These are phyloP conservation scores for Lanmaoa rubissima DNA, from an alignment of 768 basidiomycete species.

Conservation along the genomic window DNA sequence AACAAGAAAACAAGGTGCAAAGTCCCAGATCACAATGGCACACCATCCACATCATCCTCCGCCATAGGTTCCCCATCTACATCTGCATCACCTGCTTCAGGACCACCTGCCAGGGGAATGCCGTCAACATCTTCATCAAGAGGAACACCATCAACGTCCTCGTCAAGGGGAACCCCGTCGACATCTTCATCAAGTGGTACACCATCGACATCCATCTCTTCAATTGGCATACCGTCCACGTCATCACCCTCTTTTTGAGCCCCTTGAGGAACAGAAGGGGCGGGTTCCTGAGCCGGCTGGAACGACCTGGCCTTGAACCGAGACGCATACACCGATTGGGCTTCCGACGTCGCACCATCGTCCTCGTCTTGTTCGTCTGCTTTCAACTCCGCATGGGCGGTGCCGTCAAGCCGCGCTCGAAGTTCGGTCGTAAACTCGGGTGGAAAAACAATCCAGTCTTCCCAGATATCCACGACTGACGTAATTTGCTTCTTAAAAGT, in stretches of 20 bases:
- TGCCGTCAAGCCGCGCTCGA: conserved; percentile 71
- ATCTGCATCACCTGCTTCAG: conserved; percentile 18
- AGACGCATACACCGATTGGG: conserved; percentile 42
- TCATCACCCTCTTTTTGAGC: conserved; percentile 44
- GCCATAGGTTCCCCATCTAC: conserved; percentile 30
- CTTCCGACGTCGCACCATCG: conserved; percentile 17
- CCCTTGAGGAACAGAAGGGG: conserved; percentile 23
- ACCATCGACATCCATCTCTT: conserved; percentile 53
- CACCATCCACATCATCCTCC: conserved; percentile 39
- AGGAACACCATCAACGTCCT: conserved; percentile 27
- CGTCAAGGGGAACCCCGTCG: conserved; percentile 38
- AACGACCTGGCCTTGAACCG: conserved; percentile 80
- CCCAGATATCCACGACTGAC: conserved; percentile 91
- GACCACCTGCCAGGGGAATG: conserved; percentile 30
- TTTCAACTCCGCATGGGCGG: conserved; percentile 29
- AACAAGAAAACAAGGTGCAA: neutral
- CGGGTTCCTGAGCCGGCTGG: conserved; percentile 57
- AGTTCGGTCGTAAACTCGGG: conserved; percentile 80
- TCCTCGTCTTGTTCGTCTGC: conserved; percentile 27
- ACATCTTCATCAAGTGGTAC: conserved; percentile 39
- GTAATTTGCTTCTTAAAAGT: conserved; percentile 93
- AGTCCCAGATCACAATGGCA: conserved; percentile 30
- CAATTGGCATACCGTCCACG: conserved; percentile 51
- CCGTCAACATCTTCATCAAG: conserved; percentile 40
- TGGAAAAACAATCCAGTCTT: conserved; percentile 96